These are phyloP conservation scores for Plasmodium inui DNA, from an alignment of 169 alveolate species.

Conservation along the genomic window DNA sequence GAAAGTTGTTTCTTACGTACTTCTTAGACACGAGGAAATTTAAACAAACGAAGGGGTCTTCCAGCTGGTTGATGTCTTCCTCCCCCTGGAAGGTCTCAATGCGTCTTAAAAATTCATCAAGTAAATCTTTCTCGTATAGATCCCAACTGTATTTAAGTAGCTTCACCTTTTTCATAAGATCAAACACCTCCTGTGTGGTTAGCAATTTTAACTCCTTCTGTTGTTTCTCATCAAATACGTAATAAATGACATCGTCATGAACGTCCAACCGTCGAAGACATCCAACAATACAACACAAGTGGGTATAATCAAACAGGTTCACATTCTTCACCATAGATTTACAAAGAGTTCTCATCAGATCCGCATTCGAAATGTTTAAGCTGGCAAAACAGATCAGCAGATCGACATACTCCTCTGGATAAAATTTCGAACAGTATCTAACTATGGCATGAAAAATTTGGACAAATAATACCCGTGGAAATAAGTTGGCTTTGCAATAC, in stretches of 20 bases:
- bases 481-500: constrained; percentile 76
- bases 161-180: constrained; percentile 77
- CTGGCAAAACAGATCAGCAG: constrained; percentile 75
- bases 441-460: constrained; percentile 82
- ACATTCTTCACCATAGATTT: constrained; percentile 79
- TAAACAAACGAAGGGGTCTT: constrained; percentile 84
- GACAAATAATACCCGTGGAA: constrained; percentile 81
- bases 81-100: constrained; percentile 69
- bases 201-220: constrained; percentile 80
- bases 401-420: constrained; percentile 81
- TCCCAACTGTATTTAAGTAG: constrained; percentile 38
- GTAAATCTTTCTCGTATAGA: constrained; percentile 41
- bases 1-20: constrained; percentile 61
- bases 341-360: constrained; percentile 78
- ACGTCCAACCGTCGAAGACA: constrained; percentile 77
- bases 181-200: constrained; percentile 85
- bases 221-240: constrained; percentile 83
- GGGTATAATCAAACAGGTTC: constrained; percentile 77
- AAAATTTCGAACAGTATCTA: constrained; percentile 76
- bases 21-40: constrained; percentile 48
- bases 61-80: constrained; percentile 80
- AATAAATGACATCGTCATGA: constrained; percentile 79
- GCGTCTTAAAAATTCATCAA: constrained; percentile 33
- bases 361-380: constrained; percentile 79
- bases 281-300: constrained; percentile 79